phyloP scores from a whole-genome alignment of 768 basidiomycete genomes.

The Suillus brevipes region DNA sequence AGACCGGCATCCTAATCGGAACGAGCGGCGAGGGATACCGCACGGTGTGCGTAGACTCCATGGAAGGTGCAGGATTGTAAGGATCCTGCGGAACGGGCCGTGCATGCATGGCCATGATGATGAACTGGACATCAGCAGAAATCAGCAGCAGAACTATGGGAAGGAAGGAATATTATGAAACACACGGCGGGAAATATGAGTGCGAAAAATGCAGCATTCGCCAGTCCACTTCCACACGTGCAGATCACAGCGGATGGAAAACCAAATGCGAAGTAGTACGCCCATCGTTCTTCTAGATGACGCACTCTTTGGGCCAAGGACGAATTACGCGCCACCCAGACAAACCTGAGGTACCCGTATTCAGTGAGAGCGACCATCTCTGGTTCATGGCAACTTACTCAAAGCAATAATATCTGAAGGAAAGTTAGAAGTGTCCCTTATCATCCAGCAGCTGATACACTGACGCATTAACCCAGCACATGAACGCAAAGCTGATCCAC shows the following conservation, averaged over 20 bases:
- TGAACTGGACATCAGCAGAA: slow-evolving; percentile 52
- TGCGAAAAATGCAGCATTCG: slow-evolving; percentile 82
- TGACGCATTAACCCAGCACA: slow-evolving; percentile 88
- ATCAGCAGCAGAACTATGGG: slow-evolving; percentile 7
- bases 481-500: slow-evolving; percentile 61
- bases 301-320: slow-evolving; percentile 68
- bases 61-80: slow-evolving; percentile 53
- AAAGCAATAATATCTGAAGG: slow-evolving; percentile 82
- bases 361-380: slow-evolving; percentile 14
- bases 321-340: slow-evolving; percentile 75
- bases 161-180: slow-evolving; percentile 13
- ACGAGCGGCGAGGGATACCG: slow-evolving; percentile 75
- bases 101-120: slow-evolving; percentile 82
- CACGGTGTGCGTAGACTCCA: slow-evolving; percentile 40
- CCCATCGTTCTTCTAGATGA: slow-evolving; percentile 86
- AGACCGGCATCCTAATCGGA: slow-evolving; percentile 79
- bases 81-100: slow-evolving; percentile 75
- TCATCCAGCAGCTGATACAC: slow-evolving; percentile 34
- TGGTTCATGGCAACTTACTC: slow-evolving; percentile 48
- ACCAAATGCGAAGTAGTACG: slow-evolving; percentile 87
- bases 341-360: slow-evolving; percentile 50
- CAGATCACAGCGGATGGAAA: slow-evolving; percentile 73
- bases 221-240: slow-evolving; percentile 69
- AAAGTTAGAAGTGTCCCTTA: slow-evolving; percentile 7
- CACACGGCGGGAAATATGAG: slow-evolving; percentile 77